Base-by-base conservation (phyloP, 164 flowering plant species). In the Houttuynia cordata region DNA sequence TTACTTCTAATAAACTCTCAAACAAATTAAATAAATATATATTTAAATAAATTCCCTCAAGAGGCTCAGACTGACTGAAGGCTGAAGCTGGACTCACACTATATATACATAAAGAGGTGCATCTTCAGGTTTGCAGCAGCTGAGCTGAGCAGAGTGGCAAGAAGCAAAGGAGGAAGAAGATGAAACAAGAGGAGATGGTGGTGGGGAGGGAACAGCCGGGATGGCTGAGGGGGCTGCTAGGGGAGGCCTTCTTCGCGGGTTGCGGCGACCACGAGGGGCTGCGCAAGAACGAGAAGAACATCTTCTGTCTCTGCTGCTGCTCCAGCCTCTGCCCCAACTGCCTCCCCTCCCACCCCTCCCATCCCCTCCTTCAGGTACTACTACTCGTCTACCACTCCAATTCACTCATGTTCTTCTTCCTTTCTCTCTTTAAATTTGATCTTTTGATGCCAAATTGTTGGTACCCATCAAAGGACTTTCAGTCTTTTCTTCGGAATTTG, bases 261-360 rank as follows among this genome's bases (percentile, higher is more conserved):
- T 81, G 86, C 68, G 57, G 53, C 56, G 53, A 60, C 64, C 86
- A 81, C 45, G 75, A 78, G 63, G 57, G 10, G 58, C 70, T 56
- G 0, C 77, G 70, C 73, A 82, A 80, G 72, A 74, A 76, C 50
- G 86, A 78, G 71, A 79, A 75, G 74, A 82, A 82, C 73, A 64
- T 74, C 12, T 82, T 71, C 51, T 82, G 86, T 63, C 67, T 82
- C 74, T 70, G 70, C 37, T 82, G 86, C 64, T 80, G 80, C 69
- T 40, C 52, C 21, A 78, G 78, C 53, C 66, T 82, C 49, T 82
- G 86, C 70, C 64, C 82, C 20, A 80, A 74, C 63, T 82, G 86
- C 67, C 56, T 72, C 40, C 72, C 79, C 58, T 59, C 69, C 25
- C 86, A 82, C 68, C 69, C 62, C 22, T 61, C 64, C 61, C 86